Evolutionary conservation across 2,329 filamentous ascomycete genomes (phyloP).

Genomic region (Talaromyces sp.): DNA sequence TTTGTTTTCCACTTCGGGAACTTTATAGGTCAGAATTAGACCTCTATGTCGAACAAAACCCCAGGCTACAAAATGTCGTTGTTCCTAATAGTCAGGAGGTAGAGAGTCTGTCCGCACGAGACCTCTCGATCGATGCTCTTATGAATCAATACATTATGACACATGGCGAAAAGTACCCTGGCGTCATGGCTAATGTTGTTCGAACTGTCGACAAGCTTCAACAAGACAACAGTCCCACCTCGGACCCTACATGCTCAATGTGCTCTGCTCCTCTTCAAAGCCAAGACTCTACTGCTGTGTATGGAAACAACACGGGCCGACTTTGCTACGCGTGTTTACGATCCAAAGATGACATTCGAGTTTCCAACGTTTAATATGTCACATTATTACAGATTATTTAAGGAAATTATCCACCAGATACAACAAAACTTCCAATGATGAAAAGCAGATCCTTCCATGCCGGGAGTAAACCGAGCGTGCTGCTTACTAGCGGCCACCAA

Average conservation of each 20-base stretch:
- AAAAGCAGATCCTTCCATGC: not conserved
- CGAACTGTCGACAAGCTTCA: constrained; percentile 80
- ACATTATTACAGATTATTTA: constrained; percentile 6
- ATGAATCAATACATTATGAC: constrained; percentile 83
- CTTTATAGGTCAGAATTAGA: constrained; percentile 74
- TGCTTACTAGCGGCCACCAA: not conserved
- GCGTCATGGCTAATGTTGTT: constrained; percentile 92
- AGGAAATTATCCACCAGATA: constrained; percentile 10
- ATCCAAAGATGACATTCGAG: constrained; percentile 17
- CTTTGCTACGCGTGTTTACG: constrained; percentile 42
- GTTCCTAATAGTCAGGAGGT: constrained; percentile 35
- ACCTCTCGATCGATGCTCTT: constrained; percentile 83
- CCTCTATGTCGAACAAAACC: constrained; percentile 54
- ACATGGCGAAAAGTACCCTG: constrained; percentile 80
- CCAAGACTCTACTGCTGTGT: constrained; percentile 58
- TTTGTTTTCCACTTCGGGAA: constrained; percentile 81
- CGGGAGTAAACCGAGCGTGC: not conserved
- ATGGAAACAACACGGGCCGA: constrained; percentile 27
- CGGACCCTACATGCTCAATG: constrained; percentile 50
- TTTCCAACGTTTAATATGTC: not conserved
- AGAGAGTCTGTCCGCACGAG: constrained; percentile 35
- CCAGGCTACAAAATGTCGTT: constrained; percentile 47
- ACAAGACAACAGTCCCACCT: constrained; percentile 27
- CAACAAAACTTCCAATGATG: not conserved
- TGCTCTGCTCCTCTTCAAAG: constrained; percentile 64